Evolutionary conservation across 768 basidiomycete species (phyloP), one percentile per base, ranked within the genome.

Genomic region (Suillus sp.): DNA sequence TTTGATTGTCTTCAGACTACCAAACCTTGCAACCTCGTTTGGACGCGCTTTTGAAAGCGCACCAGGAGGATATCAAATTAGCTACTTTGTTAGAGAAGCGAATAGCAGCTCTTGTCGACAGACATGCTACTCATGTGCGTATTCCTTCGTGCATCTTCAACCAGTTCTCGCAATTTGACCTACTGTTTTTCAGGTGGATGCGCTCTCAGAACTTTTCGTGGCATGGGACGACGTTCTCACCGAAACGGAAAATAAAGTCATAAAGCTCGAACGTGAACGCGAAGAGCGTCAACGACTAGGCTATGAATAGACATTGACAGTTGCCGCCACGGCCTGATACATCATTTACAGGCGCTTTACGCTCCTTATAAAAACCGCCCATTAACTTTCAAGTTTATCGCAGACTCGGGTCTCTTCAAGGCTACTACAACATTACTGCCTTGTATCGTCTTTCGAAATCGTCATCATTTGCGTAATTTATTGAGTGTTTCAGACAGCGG

Each of bases 191-290:
- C 60, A 93, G 92, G 87, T 92, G 10, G 92, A 93, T 69, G 84
- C 86, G 1, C 79, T 94, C 1, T 94, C 93, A 14, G 92, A 93
- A 66, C 78, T 94, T 25, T 94, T 95, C 64, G 89, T 95, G 8
- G 84, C 84, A 16, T 95, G 93, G 92, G 91, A 94, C 66, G 91
- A 93, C 62, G 82, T 87, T 1, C 74, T 93, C 11, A 80, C 82
- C n/a, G 86, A 84, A 51, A 83, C 86, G 4, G 92, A 93, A 70
- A 82, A 83, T 61, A 84, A 83, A 59, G 74, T 87, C 7, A 75
- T 75, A 32, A 79, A 75, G 42, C 69, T 91, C 60, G 90, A 93
- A 70, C 83, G 82, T 62, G 86, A 88, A 48, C 81, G 79, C 64
- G 81, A 79, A 14, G 89, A 90, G 71, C 80, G 84, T 59, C 78